These are phyloP conservation scores for Tricholoma sp. DNA, from an alignment of 768 basidiomycete genomes.

Conservation along the genomic window DNA sequence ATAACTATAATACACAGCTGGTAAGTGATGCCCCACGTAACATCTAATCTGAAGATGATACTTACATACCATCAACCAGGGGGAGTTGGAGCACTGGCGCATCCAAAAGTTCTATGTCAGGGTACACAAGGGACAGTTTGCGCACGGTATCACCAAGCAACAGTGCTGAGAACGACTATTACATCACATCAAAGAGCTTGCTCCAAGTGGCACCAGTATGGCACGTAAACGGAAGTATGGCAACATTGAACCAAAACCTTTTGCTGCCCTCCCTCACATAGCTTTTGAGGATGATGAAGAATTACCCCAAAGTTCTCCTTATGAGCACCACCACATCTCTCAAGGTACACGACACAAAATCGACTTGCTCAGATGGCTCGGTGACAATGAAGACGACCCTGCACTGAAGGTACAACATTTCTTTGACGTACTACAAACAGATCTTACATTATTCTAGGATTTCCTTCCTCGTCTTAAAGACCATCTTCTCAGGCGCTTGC, in stretches of 20 bases:
- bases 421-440: too few relatives aligned
- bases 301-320: background rate
- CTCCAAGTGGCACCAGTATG: background rate
- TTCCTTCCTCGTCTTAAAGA: conserved; percentile 23
- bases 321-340: background rate
- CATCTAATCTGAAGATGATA: background rate
- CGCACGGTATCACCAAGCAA: conserved; percentile 18
- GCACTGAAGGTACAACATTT: background rate
- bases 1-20: conserved; percentile 18
- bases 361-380: background rate
- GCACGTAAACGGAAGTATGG: background rate
- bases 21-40: conserved; percentile 16
- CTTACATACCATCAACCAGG: too few relatives aligned
- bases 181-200: background rate
- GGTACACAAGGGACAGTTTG: conserved; percentile 21
- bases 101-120: conserved; percentile 28
- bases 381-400: background rate
- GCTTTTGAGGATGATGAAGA: background rate
- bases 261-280: background rate
- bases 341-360: background rate
- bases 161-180: conserved; percentile 8
- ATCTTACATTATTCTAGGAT: conserved; percentile 9
- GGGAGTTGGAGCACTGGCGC: conserved; percentile 27
- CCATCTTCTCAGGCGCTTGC: conserved; percentile 23
- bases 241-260: background rate